Percentiles rank a stretch among this genome's conserved stretches.
These are phyloP conservation scores for Claviceps cyperi DNA, from an alignment of 2,329 filamentous ascomycete genomes.

Conservation along the genomic window DNA sequence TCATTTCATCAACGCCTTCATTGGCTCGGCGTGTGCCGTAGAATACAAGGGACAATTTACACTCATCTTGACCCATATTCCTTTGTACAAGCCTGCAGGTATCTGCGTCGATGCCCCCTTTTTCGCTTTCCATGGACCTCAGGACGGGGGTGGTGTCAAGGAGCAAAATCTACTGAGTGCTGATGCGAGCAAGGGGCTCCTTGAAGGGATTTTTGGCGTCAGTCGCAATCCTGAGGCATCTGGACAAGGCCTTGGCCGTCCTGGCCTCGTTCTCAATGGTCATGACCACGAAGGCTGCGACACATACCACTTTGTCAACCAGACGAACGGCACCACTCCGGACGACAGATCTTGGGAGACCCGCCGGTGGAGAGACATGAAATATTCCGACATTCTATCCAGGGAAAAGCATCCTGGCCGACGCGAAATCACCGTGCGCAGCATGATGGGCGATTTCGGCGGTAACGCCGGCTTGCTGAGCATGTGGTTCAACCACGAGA, in stretches of 20 bases:
- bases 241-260: conserved; percentile 49
- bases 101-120: conserved; percentile 74
- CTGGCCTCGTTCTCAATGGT: conserved; percentile 73
- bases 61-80: conserved; percentile 81
- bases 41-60: conserved; percentile 55
- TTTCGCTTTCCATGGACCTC: conserved; percentile 59
- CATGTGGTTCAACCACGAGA: conserved; percentile 67
- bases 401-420: conserved; percentile 43
- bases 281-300: conserved; percentile 96
- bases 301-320: conserved; percentile 67
- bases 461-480: conserved; percentile 82
- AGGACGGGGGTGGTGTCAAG: conserved; percentile 56
- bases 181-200: conserved; percentile 56
- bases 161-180: conserved; percentile 85
- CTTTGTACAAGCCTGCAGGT: conserved; percentile 68
- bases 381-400: conserved; percentile 24
- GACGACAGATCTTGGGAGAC: conserved; percentile 36
- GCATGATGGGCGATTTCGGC: conserved; percentile 97
- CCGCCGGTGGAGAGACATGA: conserved; percentile 31
- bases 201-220: conserved; percentile 75
- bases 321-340: conserved; percentile 28
- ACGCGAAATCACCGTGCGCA: conserved; percentile 82
- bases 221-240: conserved; percentile 45
- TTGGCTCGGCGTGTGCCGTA: conserved; percentile 46
- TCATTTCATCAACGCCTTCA: conserved; percentile 56